Percentiles rank a stretch among this genome's conserved stretches.
phyloP scores from a whole-genome alignment of 202 grass and related monocot species.

The Schoenoplectus triqueter region DNA sequence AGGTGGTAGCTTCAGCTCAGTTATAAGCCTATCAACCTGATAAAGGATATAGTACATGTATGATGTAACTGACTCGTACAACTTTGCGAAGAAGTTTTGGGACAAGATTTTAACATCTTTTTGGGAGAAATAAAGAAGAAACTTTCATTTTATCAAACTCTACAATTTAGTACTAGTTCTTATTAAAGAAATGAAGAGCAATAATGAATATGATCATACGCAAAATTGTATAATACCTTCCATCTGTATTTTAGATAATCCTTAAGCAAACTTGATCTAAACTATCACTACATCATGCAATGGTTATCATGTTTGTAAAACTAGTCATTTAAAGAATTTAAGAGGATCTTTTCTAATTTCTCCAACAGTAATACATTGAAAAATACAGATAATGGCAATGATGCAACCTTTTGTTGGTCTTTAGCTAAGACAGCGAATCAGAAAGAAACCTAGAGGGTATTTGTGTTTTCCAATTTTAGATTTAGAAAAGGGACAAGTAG shows the following conservation, averaged over 20 bases:
- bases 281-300: background rate
- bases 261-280: background rate
- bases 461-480: conserved; percentile 27
- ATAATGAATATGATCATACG: background rate
- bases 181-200: background rate
- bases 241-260: conserved; percentile 6
- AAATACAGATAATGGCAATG: background rate
- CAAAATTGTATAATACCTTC: conserved; percentile 4
- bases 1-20: conserved; percentile 90
- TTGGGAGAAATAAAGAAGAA: background rate
- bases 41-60: conserved; percentile 3
- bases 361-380: background rate
- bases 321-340: background rate
- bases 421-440: background rate
- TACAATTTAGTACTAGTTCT: conserved; percentile 8
- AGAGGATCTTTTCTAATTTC: background rate
- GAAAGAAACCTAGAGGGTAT: conserved; percentile 17
- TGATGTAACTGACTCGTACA: conserved; percentile 1
- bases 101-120: background rate
- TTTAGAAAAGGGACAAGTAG: conserved; percentile 8
- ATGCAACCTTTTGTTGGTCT: background rate
- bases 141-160: background rate
- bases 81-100: conserved; percentile 13
- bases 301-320: background rate
- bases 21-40: conserved; percentile 93